Conservation (phyloP, 768 basidiomycete genomes). For the Auricularia sp. region DNA sequence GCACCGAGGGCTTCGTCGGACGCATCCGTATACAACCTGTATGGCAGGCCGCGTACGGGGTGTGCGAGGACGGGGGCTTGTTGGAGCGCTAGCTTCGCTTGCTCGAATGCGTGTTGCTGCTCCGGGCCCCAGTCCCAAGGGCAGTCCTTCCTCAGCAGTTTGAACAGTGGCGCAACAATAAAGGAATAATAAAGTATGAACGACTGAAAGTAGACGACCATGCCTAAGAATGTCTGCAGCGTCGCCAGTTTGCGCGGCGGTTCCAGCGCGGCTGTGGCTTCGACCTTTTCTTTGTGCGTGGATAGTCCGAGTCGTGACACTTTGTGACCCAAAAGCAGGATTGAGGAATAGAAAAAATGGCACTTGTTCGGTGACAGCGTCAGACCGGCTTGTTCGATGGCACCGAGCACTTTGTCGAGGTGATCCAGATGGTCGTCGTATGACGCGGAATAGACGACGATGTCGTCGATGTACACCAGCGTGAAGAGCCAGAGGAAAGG, state of each 20-base stretch:
- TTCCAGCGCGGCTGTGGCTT: conserved; percentile 21
- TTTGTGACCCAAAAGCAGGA: conserved; percentile 15
- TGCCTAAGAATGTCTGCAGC: conserved; percentile 27
- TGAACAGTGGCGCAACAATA: conserved; percentile 25
- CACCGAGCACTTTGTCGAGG: conserved; percentile 7
- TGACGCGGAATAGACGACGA: too few relatives aligned
- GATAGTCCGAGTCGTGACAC: conserved; percentile 28
- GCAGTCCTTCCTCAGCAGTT: neutral
- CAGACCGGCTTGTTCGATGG: too few relatives aligned
- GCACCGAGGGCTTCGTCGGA: too few relatives aligned
- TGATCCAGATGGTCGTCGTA: conserved; percentile 2
- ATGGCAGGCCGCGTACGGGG: conserved; percentile 8
- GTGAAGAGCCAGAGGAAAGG: too few relatives aligned
- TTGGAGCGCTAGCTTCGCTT: conserved; percentile 19
- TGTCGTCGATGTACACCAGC: too few relatives aligned
- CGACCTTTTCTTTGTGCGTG: conserved; percentile 27
- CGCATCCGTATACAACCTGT: too few relatives aligned
- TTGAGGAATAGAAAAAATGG: conserved; percentile 14
- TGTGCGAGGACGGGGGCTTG: conserved; percentile 25
- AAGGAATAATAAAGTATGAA: conserved; percentile 18
- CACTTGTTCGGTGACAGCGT: too few relatives aligned
- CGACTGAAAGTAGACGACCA: conserved; percentile 26
- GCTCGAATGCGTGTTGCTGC: conserved; percentile 20
- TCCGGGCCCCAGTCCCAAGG: neutral
- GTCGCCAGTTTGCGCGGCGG: conserved; percentile 16